A percentile compares a stretch with the other conserved stretches of the same genome.
These are phyloP conservation scores for Cylindrodendrum hubeiense DNA, from an alignment of 2,329 filamentous ascomycete genomes.

Conservation along the genomic window DNA sequence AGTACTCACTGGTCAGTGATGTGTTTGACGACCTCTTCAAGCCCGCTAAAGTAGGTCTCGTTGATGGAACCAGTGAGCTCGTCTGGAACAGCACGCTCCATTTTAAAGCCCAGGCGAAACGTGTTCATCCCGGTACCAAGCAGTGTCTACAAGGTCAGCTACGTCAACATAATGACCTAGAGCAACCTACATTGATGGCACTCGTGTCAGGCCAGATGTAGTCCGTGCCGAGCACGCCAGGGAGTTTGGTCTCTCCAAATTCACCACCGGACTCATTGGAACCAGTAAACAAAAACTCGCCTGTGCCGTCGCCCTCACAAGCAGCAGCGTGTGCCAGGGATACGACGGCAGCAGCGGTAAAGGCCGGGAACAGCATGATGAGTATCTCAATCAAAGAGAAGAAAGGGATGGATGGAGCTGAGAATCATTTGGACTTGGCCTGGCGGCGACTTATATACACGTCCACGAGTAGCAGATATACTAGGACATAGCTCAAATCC, in stretches of 20 bases:
- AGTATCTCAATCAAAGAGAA: slow-evolving; percentile 19
- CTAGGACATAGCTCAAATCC: slow-evolving; percentile 16
- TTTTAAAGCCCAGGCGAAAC: slow-evolving; percentile 67
- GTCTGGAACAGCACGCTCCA: slow-evolving; percentile 65
- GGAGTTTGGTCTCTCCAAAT: slow-evolving; percentile 68
- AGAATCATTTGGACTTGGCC: background rate
- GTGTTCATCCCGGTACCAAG: slow-evolving; percentile 66
- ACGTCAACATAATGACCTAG: background rate
- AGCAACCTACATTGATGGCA: slow-evolving; percentile 53
- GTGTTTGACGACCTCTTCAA: slow-evolving; percentile 48
- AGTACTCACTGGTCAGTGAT: slow-evolving; percentile 41
- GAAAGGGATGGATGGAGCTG: background rate
- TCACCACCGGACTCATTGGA: slow-evolving; percentile 68
- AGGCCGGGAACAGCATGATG: background rate
- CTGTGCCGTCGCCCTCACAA: background rate
- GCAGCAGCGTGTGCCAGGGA: background rate
- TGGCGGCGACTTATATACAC: background rate
- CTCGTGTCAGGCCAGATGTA: slow-evolving; percentile 71
- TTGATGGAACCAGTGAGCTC: slow-evolving; percentile 56
- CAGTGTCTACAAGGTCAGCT: slow-evolving; percentile 56
- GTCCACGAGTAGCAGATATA: background rate
- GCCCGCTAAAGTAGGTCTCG: slow-evolving; percentile 54
- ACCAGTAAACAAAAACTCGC: slow-evolving; percentile 42
- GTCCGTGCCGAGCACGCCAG: slow-evolving; percentile 69
- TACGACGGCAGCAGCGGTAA: background rate